Percentiles rank a stretch among this genome's conserved stretches.
phyloP scores from a whole-genome alignment of 1,284 basidiomycete genomes.

The Microbotryum violaceum region DNA sequence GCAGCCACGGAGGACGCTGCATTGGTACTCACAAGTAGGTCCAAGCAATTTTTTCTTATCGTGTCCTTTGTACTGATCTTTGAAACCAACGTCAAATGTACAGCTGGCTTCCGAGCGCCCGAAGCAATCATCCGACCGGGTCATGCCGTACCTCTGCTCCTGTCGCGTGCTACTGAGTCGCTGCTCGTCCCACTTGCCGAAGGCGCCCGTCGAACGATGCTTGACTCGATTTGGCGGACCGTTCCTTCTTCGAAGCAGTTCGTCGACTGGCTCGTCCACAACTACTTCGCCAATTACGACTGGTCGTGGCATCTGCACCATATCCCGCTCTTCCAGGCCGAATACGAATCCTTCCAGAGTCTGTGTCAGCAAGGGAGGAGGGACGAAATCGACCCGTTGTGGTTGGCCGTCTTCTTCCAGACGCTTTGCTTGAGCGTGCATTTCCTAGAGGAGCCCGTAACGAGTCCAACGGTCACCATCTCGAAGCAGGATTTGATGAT shows the following conservation, averaged over 20 bases:
- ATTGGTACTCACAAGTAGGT: constrained; percentile 6
- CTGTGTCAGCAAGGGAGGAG: constrained; percentile 16
- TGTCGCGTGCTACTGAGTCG: constrained; percentile 16
- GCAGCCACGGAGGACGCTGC: constrained; percentile 23
- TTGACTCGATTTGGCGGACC: constrained; percentile 16
- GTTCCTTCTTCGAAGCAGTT: constrained; percentile 7
- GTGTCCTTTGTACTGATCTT: neutral
- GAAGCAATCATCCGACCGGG: neutral
- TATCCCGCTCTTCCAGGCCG: constrained; percentile 22
- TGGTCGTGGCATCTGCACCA: constrained; percentile 30
- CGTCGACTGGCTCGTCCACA: constrained; percentile 19
- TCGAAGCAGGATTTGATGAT: constrained; percentile 12
- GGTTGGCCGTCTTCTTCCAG: constrained; percentile 18
- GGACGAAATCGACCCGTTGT: constrained; percentile 27
- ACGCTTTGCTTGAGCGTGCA: constrained; percentile 20
- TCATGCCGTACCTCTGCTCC: too few species aligned
- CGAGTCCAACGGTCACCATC: constrained; percentile 12
- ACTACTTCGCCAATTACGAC: constrained; percentile 12
- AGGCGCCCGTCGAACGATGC: constrained; percentile 10
- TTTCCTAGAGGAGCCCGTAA: constrained; percentile 15
- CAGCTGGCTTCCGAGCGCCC: neutral
- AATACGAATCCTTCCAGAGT: constrained; percentile 27
- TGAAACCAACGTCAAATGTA: neutral
- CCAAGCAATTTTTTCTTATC: too few species aligned
- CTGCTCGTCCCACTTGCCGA: constrained; percentile 22